Evolutionary conservation across 2,329 filamentous ascomycete species (phyloP).

Genomic region (Diaporthe australafricana): DNA sequence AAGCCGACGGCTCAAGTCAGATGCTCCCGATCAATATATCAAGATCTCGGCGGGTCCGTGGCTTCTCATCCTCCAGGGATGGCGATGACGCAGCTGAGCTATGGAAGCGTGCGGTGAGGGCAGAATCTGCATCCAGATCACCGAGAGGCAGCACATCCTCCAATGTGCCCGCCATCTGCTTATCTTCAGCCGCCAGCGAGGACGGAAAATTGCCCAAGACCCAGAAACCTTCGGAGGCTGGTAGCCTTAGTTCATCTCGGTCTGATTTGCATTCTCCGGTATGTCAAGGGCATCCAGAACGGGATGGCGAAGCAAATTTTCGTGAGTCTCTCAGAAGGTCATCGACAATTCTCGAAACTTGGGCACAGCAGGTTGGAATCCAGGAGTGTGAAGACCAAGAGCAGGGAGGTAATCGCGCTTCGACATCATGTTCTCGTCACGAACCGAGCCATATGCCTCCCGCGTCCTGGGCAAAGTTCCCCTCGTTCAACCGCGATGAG

Average conservation of each 20-base stretch:
- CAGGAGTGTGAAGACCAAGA: constrained; percentile 23
- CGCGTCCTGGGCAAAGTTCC: constrained; percentile 50
- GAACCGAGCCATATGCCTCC: constrained; percentile 36
- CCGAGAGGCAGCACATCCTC: constrained; percentile 29
- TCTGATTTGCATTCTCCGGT: constrained; percentile 25
- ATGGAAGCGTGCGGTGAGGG: constrained; percentile 38
- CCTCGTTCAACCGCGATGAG: constrained; percentile 46
- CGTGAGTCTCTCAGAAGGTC: constrained; percentile 24
- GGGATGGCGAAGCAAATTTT: constrained; percentile 17
- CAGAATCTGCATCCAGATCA: constrained; percentile 34
- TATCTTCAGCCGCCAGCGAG: background rate
- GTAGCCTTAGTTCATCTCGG: constrained; percentile 12
- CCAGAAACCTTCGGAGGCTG: constrained; percentile 11
- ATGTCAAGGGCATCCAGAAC: background rate
- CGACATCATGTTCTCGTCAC: background rate
- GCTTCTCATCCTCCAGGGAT: constrained; percentile 35
- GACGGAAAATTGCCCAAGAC: background rate
- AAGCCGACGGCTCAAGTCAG: background rate
- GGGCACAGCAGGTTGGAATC: constrained; percentile 20
- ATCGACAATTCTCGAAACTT: constrained; percentile 20
- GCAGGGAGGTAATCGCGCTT: background rate
- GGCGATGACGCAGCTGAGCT: constrained; percentile 35
- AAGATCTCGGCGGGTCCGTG: constrained; percentile 15
- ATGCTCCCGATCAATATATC: background rate
- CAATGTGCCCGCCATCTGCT: background rate